These are phyloP conservation scores for Macrolepiota dolichaula DNA, from an alignment of 768 basidiomycete genomes.

Conservation along the genomic window DNA sequence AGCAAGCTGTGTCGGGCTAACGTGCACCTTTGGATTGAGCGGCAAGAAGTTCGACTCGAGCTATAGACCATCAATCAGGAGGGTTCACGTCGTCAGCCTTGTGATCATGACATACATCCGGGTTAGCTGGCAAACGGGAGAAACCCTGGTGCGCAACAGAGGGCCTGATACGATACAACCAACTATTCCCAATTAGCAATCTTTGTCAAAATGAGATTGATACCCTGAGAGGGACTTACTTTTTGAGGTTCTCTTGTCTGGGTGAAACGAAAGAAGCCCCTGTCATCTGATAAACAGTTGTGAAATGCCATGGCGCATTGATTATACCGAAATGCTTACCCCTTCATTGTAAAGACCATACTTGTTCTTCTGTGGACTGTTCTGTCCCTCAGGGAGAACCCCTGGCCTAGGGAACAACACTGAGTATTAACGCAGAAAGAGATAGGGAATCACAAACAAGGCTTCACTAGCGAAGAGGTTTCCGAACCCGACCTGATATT, in stretches of 20 bases:
- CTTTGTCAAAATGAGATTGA: not conserved
- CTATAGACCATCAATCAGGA: slow-evolving; percentile 23
- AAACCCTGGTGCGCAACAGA: slow-evolving; percentile 69
- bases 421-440: not conserved
- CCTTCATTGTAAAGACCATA: slow-evolving; percentile 62
- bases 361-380: slow-evolving; percentile 59
- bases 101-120: slow-evolving; percentile 42
- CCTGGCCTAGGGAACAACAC: slow-evolving; percentile 37
- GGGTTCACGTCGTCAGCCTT: not conserved
- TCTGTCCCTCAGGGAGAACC: slow-evolving; percentile 55
- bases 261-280: slow-evolving; percentile 61
- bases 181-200: slow-evolving; percentile 30
- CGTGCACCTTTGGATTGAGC: slow-evolving; percentile 55
- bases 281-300: slow-evolving; percentile 41
- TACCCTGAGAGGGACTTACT: slow-evolving; percentile 30
- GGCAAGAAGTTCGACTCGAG: slow-evolving; percentile 63
- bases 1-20: slow-evolving; percentile 61
- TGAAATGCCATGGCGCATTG: not conserved
- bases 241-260: slow-evolving; percentile 46
- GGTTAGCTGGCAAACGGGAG: slow-evolving; percentile 49
- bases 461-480: slow-evolving; percentile 56
- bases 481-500: slow-evolving; percentile 57
- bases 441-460: slow-evolving; percentile 32
- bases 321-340: slow-evolving; percentile 28
- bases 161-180: slow-evolving; percentile 66